These are phyloP conservation scores for Cladosporium sp. DNA, from an alignment of 2,329 filamentous ascomycete species.

Conservation along the genomic window DNA sequence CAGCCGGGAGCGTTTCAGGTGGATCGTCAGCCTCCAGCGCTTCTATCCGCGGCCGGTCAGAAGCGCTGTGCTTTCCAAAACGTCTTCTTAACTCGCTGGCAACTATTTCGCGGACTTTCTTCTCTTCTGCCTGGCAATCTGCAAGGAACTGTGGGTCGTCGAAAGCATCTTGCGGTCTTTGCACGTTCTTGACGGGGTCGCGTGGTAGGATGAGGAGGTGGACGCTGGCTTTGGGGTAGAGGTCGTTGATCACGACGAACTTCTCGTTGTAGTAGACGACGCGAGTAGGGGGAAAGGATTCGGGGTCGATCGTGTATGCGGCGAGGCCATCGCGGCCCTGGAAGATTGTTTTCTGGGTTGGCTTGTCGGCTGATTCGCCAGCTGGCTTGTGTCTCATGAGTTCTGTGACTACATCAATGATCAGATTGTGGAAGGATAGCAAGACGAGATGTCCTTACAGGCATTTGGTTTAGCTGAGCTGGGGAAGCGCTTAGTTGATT, in stretches of 20 bases:
- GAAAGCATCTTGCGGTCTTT: slow-evolving; percentile 78
- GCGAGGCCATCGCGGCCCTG: slow-evolving; percentile 62
- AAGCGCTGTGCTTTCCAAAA: slow-evolving; percentile 63
- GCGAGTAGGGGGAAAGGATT: slow-evolving; percentile 57
- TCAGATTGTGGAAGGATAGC: slow-evolving; percentile 23
- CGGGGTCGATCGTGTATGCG: slow-evolving; percentile 65
- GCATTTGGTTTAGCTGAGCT: slow-evolving; percentile 37
- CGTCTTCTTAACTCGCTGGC: slow-evolving; percentile 72
- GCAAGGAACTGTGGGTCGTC: slow-evolving; percentile 68
- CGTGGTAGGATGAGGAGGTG: slow-evolving; percentile 89
- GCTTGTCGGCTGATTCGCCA: slow-evolving; percentile 28
- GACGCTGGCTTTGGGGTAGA: slow-evolving; percentile 80
- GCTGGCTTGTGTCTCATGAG: slow-evolving; percentile 44
- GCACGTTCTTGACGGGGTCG: slow-evolving; percentile 56
- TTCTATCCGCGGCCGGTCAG: slow-evolving; percentile 64
- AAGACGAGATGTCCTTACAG: slow-evolving; percentile 25
- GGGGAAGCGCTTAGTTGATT: slow-evolving; percentile 19
- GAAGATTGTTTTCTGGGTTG: slow-evolving; percentile 39
- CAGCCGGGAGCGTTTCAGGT: slow-evolving; percentile 58
- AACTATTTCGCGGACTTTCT: slow-evolving; percentile 63
- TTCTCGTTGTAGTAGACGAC: slow-evolving; percentile 68
- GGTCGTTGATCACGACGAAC: slow-evolving; percentile 77
- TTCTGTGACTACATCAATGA: slow-evolving; percentile 44
- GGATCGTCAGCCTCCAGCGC: slow-evolving; percentile 56
- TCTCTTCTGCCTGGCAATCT: slow-evolving; percentile 61